Conservation (phyloP, 2,329 filamentous ascomycete genomes). For the Arthrinium phaeospermum region DNA sequence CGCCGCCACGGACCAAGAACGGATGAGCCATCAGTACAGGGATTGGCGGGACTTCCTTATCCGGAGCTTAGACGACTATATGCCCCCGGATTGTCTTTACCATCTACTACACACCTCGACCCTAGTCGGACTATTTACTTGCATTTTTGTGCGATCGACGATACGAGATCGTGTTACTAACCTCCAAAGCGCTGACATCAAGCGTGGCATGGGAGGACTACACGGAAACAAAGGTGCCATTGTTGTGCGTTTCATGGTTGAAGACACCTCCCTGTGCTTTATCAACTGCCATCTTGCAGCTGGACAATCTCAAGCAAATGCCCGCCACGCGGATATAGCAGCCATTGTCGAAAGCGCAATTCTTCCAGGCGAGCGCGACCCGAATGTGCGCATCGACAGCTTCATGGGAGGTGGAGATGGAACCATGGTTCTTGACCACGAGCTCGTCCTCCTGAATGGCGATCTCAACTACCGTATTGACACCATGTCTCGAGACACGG, state of each 20-base stretch:
- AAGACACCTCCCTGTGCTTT: slow-evolving; percentile 94
- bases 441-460: slow-evolving; percentile 95
- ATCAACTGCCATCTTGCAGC: slow-evolving; percentile 97
- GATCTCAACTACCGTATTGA: slow-evolving; percentile 99
- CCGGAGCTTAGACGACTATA: slow-evolving; percentile 80
- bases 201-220: slow-evolving; percentile 92
- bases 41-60: slow-evolving; percentile 94
- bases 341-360: slow-evolving; percentile 82
- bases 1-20: slow-evolving; percentile 74
- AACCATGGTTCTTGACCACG: slow-evolving; percentile 92
- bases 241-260: slow-evolving; percentile 87
- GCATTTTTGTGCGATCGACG: slow-evolving; percentile 87
- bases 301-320: slow-evolving; percentile 86
- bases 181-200: slow-evolving; percentile 82
- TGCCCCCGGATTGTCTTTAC: slow-evolving; percentile 79
- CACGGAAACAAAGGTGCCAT: slow-evolving; percentile 98
- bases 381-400: slow-evolving; percentile 72
- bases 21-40: slow-evolving; percentile 97
- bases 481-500: slow-evolving; percentile 91
- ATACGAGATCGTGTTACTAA: slow-evolving; percentile 78
- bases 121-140: slow-evolving; percentile 93
- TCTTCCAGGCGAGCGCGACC: slow-evolving; percentile 75
- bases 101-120: slow-evolving; percentile 86
- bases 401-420: slow-evolving; percentile 94
- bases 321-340: slow-evolving; percentile 91